Conservation (phyloP, 2,329 filamentous ascomycete genomes). For the Myrmaecium sp. region DNA sequence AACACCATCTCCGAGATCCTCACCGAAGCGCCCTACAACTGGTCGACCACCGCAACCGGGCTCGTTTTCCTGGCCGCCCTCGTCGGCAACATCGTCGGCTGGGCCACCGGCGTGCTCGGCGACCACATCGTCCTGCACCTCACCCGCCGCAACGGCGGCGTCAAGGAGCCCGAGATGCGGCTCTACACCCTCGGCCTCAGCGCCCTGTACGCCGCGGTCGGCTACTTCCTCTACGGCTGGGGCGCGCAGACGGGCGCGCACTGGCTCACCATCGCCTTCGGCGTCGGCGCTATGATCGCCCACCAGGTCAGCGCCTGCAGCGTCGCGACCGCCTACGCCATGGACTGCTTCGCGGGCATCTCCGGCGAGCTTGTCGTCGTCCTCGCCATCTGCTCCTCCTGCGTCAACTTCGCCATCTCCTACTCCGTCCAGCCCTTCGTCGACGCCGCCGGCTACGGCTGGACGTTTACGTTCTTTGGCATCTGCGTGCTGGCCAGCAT, state of each 20-base stretch:
- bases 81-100: constrained; percentile 8
- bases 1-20: constrained; percentile 22
- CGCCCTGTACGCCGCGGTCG: constrained; percentile 16
- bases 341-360: constrained; percentile 22
- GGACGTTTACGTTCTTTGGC: constrained; percentile 19
- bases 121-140: constrained; percentile 14
- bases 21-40: constrained; percentile 20
- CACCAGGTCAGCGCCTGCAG: constrained; percentile 24
- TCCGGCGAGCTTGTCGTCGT: constrained; percentile 4
- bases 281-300: constrained; percentile 22
- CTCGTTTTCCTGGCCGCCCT: constrained; percentile 10
- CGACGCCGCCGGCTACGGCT: constrained; percentile 14
- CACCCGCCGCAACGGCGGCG: constrained; percentile 17
- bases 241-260: constrained; percentile 16
- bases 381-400: constrained; percentile 3
- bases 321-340: constrained; percentile 24
- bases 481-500: constrained; percentile 12
- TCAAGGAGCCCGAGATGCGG: constrained; percentile 26
- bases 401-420: constrained; percentile 3
- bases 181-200: constrained; percentile 23
- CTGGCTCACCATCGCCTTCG: constrained; percentile 21
- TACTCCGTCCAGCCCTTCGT: constrained; percentile 25
- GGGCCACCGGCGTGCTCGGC: constrained; percentile 1
- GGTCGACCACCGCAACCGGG: constrained; percentile 16
- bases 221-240: constrained; percentile 25